phyloP scores from a whole-genome alignment of 345 rosid species.

The Hibiscus trionum region DNA sequence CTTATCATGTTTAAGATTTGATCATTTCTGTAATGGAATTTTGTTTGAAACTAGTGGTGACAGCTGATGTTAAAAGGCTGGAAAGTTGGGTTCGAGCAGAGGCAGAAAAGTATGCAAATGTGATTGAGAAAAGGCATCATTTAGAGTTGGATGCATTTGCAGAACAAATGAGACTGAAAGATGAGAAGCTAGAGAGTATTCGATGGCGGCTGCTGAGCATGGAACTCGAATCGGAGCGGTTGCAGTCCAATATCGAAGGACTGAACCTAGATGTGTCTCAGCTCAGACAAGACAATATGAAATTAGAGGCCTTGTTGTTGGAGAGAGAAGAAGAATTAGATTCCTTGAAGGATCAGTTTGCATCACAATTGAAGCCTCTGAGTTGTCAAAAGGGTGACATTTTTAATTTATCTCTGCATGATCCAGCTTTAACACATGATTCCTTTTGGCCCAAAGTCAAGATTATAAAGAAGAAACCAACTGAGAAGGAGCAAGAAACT shows the following conservation, averaged over 20 bases:
- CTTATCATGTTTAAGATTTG: neutral
- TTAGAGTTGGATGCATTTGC: constrained; percentile 60
- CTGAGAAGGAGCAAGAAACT: constrained; percentile 29
- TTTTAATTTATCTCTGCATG: constrained; percentile 22
- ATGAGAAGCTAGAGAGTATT: constrained; percentile 66
- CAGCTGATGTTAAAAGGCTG: constrained; percentile 38
- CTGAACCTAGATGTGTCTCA: constrained; percentile 49
- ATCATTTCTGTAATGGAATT: neutral
- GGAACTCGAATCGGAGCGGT: constrained; percentile 69
- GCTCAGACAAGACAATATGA: constrained; percentile 47
- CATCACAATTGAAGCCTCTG: constrained; percentile 25
- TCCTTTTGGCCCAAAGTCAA: constrained; percentile 31
- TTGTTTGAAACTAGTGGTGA: constrained; percentile 25
- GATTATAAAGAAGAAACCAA: constrained; percentile 29
- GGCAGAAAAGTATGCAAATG: constrained; percentile 50
- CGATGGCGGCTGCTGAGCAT: constrained; percentile 66
- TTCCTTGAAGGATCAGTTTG: constrained; percentile 34
- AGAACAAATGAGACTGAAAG: constrained; percentile 70
- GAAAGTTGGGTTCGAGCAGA: constrained; percentile 54
- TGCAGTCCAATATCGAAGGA: constrained; percentile 58
- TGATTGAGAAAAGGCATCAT: constrained; percentile 57
- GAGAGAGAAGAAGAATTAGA: constrained; percentile 48
- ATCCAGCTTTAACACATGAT: constrained; percentile 22
- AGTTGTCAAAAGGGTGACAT: constrained; percentile 22
- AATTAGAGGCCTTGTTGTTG: constrained; percentile 39